Percentiles rank a stretch among this genome's conserved stretches.
These are phyloP conservation scores for Starmerella geochares DNA, from an alignment of 805 yeast genomes.

Conservation along the genomic window DNA sequence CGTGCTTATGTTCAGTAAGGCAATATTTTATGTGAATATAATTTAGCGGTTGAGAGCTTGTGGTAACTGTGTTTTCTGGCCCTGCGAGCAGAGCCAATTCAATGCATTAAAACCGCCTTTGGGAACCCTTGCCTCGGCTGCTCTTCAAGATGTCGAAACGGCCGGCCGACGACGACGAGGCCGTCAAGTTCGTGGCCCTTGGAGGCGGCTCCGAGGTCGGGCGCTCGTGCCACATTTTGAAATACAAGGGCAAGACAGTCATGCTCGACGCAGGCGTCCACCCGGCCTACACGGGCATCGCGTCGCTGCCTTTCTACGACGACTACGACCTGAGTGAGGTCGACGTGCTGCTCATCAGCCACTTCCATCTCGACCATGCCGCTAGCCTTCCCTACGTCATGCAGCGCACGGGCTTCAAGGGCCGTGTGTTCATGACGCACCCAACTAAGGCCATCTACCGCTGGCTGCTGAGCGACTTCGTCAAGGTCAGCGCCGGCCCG, in stretches of 20 bases:
- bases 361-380: constrained; percentile 96
- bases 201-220: constrained; percentile 99
- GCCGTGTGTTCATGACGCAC: constrained; percentile 97
- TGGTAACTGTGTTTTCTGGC: too few species aligned
- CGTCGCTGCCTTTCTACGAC: constrained; percentile 89
- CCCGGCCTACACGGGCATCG: constrained; percentile 84
- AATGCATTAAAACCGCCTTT: neutral
- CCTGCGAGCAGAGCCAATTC: too few species aligned
- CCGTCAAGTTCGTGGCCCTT: constrained; percentile 65
- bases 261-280: constrained; percentile 98
- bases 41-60: too few species aligned
- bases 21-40: too few species aligned
- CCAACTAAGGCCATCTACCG: constrained; percentile 97
- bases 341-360: constrained; percentile 79
- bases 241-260: constrained; percentile 84
- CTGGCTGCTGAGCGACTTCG: constrained; percentile 91
- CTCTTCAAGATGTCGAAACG: constrained; percentile 24
- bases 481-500: constrained; percentile 60
- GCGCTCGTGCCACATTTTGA: constrained; percentile 84
- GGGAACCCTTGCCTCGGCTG: constrained; percentile 2
- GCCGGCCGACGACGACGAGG: constrained; percentile 29
- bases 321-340: constrained; percentile 83
- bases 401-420: constrained; percentile 91
- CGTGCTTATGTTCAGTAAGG: too few species aligned
- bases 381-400: constrained; percentile 95